These are phyloP conservation scores for Paratinospora sagittata DNA, from an alignment of 164 flowering plant genomes.

Conservation along the genomic window DNA sequence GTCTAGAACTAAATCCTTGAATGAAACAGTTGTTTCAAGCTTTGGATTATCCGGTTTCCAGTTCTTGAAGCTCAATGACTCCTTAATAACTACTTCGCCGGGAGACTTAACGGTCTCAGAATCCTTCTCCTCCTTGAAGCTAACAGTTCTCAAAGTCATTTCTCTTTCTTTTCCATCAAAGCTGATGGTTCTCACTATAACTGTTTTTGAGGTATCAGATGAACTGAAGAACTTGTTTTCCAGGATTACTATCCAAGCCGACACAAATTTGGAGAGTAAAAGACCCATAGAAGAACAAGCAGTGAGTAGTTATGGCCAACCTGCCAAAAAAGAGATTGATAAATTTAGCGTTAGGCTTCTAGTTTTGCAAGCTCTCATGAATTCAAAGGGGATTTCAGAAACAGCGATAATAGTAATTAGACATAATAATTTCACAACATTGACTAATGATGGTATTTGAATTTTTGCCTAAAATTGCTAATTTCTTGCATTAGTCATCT, in stretches of 20 bases:
- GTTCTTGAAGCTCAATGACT: slow-evolving; percentile 35
- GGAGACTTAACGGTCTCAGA: slow-evolving; percentile 16
- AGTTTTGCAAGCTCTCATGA: neutral
- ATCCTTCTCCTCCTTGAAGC: slow-evolving; percentile 33
- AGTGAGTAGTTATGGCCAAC: slow-evolving; percentile 3
- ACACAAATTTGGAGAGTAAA: slow-evolving; percentile 30
- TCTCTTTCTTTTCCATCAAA: slow-evolving; percentile 23
- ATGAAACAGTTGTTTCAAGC: slow-evolving; percentile 24
- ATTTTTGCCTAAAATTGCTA: no score
- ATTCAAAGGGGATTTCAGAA: neutral
- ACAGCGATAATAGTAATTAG: neutral
- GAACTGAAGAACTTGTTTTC: slow-evolving; percentile 12
- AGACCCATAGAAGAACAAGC: slow-evolving; percentile 31
- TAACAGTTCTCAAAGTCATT: slow-evolving; percentile 24
- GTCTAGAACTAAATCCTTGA: slow-evolving; percentile 17
- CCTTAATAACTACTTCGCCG: slow-evolving; percentile 15
- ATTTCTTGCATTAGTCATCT: no score
- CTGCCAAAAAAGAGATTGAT: slow-evolving; percentile 7
- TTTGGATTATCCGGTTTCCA: slow-evolving; percentile 25
- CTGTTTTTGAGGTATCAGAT: slow-evolving; percentile 13
- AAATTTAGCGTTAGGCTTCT: neutral
- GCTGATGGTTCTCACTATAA: slow-evolving; percentile 33
- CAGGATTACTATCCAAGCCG: slow-evolving; percentile 29
- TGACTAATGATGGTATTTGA: no score
- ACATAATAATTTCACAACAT: neutral